Base-by-base conservation (phyloP, 495 filamentous ascomycete species). In the Penicillium atrosanguineum region DNA sequence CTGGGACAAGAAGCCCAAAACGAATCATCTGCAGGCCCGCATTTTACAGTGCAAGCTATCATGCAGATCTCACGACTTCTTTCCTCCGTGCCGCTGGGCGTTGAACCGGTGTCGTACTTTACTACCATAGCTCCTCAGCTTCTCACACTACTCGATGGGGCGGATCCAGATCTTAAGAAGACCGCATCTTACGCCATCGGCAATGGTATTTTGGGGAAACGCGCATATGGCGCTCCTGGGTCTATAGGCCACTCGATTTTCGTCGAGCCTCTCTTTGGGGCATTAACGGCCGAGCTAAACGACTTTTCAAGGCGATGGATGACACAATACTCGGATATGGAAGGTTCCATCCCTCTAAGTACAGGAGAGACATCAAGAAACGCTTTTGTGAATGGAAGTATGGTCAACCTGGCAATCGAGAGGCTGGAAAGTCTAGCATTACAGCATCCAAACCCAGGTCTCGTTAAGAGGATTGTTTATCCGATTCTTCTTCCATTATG, bases 131-230 rank as follows among this genome's bases (percentile, higher is more conserved):
- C 81, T 3, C 83, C 85, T 8, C 87, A 91, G 57, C 73, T 94
- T 12, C 68, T 88, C 18, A 59, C 64, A 29, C 74, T 92, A 14
- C 77, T 94, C 19, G 86, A 90, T 59, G 86, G 85, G 1, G 70
- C 75, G 26, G 81, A 83, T 25, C 75, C 69, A 5, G 87, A 90
- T 60, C 69, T 92, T 54, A 76, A 69, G 50, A 86, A 78, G 56
- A 84, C 80, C 6, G 86, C 84, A 4, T 81, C 86, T 0, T 89
- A 89, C 62, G 79, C 89, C 40, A 86, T 91, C 48, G 87, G 86
- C 0, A 86, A 83, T 60, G 87, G 88, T 1, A 84, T 92, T 18
- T 63, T 94, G 44, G 83, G 84, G 0, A 83, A 83, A 49, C 84
- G 81, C 46, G 68, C 77, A 23, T 83, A 79, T 59, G 88, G 89